Evolutionary conservation across 2,329 filamentous ascomycete species (phyloP).

Genomic region (Neodidymelliopsis sp.): DNA sequence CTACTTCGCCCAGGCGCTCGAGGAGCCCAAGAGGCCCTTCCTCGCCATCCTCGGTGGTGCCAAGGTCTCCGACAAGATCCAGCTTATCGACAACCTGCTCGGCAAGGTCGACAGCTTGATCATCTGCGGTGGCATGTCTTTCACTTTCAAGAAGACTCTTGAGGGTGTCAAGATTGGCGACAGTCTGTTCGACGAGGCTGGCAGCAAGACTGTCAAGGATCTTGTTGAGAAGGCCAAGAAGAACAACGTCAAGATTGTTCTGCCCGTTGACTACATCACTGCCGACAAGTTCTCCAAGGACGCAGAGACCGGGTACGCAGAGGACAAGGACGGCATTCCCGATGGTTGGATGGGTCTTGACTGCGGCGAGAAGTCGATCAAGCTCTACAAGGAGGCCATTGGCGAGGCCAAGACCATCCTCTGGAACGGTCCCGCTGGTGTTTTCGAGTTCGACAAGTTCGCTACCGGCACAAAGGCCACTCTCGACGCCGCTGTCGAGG

Average conservation of each 20-base stretch:
- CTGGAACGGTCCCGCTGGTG: constrained; percentile 97
- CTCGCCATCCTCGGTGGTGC: constrained; percentile 97
- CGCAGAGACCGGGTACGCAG: constrained; percentile 80
- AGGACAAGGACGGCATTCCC: constrained; percentile 87
- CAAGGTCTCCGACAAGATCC: constrained; percentile 99
- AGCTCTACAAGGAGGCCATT: constrained; percentile 89
- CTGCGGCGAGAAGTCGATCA: constrained; percentile 86
- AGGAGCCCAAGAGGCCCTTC: constrained; percentile 93
- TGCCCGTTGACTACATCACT: constrained; percentile 94
- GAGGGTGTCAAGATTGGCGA: constrained; percentile 87
- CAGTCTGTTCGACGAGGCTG: constrained; percentile 91
- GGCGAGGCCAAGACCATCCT: constrained; percentile 92
- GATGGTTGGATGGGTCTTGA: constrained; percentile 99
- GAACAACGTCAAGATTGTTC: constrained; percentile 93
- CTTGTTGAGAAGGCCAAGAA: constrained; percentile 96
- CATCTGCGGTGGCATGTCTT: constrained; percentile 97
- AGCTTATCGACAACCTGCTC: constrained; percentile 98
- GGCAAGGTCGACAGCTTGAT: constrained; percentile 97
- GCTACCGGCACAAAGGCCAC: constrained; percentile 91
- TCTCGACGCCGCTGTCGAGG: constrained; percentile 85
- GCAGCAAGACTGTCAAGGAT: constrained; percentile 86
- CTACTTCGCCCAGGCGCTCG: constrained; percentile 97
- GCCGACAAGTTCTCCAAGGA: constrained; percentile 93
- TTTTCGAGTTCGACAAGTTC: constrained; percentile 97
- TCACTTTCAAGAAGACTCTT: constrained; percentile 99